Evolutionary conservation across 2,329 filamentous ascomycete genomes (phyloP), one percentile per base, ranked within the genome.

Genomic region (Blastomyces gilchristii): DNA sequence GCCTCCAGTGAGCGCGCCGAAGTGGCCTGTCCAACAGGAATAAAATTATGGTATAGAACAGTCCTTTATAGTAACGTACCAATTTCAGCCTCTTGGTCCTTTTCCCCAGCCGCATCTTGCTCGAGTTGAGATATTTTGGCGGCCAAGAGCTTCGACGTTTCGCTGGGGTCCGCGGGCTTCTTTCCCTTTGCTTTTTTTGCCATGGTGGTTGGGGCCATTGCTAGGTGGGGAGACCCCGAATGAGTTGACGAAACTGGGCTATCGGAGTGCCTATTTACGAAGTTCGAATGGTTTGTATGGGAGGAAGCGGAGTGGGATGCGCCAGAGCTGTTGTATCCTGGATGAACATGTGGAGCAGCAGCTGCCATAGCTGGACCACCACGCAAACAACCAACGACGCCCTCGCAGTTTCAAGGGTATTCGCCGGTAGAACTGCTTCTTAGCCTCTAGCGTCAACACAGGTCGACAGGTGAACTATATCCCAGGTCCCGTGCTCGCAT

Each of bases 61-160:
- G 11, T 39, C 31, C 14, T 37, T 16, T 52, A 64, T 60, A 61
- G 58, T 58, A 59, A 83, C 86, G 73, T 80, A 96, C 91, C 91
- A 74, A 99, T 97, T 80, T 97, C 94, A 65, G 89, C 85, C 78
- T 97, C 92, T 77, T 97, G 91, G 69, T 96, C 93, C 76, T 95
- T 96, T 74, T 96, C 92, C 64, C 91, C 90, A 12, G 91, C 91
- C 59, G 89, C 90, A 81, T 97, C 92, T 66, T 91, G 89, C 76
- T 99, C 94, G 64, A 99, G 81, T 78, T 97, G 94, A 28, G 91
- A 93, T 73, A 99, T 97, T 73, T 95, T 91, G 66, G 92, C 91
- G 66, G 92, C 88, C 60, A 99, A 84, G 67, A 97, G 83, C 77
- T 96, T 95, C 65, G 91, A 91, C 57, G 92, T 91, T 77, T 97